Percentiles rank a stretch among this genome's conserved stretches.
Conservation (phyloP, 1,139 yeast species). For the Sugiyamaella pinicola region DNA sequence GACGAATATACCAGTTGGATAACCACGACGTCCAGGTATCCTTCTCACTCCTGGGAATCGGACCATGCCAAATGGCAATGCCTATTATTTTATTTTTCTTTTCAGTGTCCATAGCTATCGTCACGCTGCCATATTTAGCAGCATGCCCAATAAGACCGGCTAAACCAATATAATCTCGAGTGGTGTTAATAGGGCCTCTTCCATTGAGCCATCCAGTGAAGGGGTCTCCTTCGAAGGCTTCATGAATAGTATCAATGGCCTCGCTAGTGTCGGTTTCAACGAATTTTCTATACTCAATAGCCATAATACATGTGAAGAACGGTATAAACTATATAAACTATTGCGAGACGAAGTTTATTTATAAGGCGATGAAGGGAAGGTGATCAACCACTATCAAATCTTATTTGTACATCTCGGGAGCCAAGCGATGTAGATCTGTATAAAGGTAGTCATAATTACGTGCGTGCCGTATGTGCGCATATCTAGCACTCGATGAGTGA, state of each 20-base stretch:
- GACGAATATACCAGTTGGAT: background rate
- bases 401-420: no score
- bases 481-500: no score
- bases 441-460: no score
- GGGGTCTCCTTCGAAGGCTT: conserved; percentile 10
- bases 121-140: background rate
- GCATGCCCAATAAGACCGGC: background rate
- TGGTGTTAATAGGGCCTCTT: background rate
- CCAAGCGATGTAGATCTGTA: no score
- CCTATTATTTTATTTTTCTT: conserved; percentile 4
- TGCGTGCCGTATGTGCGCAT: no score
- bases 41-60: conserved; percentile 1
- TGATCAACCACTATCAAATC: no score
- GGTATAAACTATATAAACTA: no score
- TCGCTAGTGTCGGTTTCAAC: background rate
- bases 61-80: conserved; percentile 9
- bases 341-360: no score
- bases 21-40: background rate
- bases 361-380: no score
- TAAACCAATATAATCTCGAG: background rate
- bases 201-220: conserved; percentile 5
- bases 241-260: background rate
- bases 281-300: conserved; percentile 1
- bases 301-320: no score
- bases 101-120: conserved; percentile 8